phyloP scores from a whole-genome alignment of 345 rosid species.

The Brassica juncea region DNA sequence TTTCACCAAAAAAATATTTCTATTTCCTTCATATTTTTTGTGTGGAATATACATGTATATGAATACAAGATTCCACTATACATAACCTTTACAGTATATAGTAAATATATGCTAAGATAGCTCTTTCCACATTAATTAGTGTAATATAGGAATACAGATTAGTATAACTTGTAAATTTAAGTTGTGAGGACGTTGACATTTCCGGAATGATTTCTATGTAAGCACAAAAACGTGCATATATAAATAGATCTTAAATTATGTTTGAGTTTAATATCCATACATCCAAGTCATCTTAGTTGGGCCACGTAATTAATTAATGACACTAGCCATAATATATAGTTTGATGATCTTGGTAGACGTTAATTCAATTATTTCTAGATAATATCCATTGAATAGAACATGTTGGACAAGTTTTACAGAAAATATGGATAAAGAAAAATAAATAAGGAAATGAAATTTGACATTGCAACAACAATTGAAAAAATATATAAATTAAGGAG shows the following conservation, averaged over 20 bases:
- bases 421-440: not conserved
- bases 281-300: constrained; percentile 18
- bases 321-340: not conserved
- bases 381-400: not conserved
- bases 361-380: not conserved
- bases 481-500: not conserved
- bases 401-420: not conserved
- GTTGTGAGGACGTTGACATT: constrained; percentile 1
- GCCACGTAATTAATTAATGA: constrained; percentile 1
- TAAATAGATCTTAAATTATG: not conserved
- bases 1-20: not conserved
- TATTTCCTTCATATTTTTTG: not conserved
- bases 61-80: not conserved
- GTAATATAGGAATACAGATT: not conserved
- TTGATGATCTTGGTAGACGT: constrained; percentile 6
- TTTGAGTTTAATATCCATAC: not conserved
- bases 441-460: constrained; percentile 2
- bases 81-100: not conserved
- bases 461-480: constrained; percentile 13
- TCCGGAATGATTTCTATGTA: constrained; percentile 7
- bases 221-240: not conserved
- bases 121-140: not conserved
- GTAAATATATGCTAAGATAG: constrained; percentile 1
- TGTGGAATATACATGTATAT: not conserved
- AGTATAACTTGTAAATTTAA: not conserved